phyloP scores from a whole-genome alignment of 2,329 filamentous ascomycete species.

The Aureobasidium vineae region DNA sequence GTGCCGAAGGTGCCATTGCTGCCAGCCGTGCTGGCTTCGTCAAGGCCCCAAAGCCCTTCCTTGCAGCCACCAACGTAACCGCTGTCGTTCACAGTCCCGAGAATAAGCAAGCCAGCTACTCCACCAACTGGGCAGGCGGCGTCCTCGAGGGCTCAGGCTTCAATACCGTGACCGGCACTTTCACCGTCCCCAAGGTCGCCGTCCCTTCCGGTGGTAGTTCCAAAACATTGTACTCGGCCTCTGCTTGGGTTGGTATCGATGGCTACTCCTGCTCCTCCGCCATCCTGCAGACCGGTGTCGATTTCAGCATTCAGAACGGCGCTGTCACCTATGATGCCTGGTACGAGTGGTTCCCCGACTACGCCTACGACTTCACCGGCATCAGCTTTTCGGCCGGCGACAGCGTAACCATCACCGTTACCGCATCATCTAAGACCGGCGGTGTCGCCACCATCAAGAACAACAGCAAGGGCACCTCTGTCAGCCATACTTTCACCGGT shows the following conservation, averaged over 20 bases:
- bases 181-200: constrained; percentile 54
- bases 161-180: constrained; percentile 54
- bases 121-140: constrained; percentile 60
- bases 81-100: constrained; percentile 37
- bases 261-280: constrained; percentile 56
- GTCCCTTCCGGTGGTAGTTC: constrained; percentile 41
- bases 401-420: constrained; percentile 44
- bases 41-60: constrained; percentile 37
- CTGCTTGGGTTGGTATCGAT: constrained; percentile 62
- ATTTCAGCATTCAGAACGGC: constrained; percentile 52
- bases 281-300: constrained; percentile 59
- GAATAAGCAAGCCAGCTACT: constrained; percentile 51
- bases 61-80: constrained; percentile 32
- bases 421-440: constrained; percentile 43
- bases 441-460: constrained; percentile 53
- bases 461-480: constrained; percentile 51
- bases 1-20: constrained; percentile 26
- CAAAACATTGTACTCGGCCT: constrained; percentile 47
- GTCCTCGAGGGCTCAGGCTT: constrained; percentile 54
- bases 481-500: constrained; percentile 52
- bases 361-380: constrained; percentile 53
- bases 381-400: constrained; percentile 50
- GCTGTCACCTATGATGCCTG: constrained; percentile 54
- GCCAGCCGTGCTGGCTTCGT: constrained; percentile 35
- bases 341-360: constrained; percentile 62